phyloP scores from a whole-genome alignment of 805 yeast species.

The Schwanniomyces vanrijiae region DNA sequence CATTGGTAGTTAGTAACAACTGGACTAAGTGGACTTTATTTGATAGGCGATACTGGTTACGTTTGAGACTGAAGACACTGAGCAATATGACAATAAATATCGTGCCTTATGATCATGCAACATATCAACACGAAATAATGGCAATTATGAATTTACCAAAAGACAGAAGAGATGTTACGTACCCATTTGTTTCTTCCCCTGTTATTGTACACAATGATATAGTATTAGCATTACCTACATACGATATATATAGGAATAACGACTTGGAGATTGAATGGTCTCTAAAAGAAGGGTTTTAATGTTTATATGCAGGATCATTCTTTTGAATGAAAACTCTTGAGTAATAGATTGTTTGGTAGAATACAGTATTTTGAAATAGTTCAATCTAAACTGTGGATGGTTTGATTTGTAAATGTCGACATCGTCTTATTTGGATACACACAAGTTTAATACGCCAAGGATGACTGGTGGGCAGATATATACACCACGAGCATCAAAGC shows the following conservation, averaged over 20 bases:
- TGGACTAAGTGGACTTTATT: conserved; percentile 35
- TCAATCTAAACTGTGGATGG: conserved; percentile 2
- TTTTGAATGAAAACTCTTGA: background rate
- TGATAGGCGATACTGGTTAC: conserved; percentile 43
- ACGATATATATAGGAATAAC: conserved; percentile 4
- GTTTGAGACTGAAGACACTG: conserved; percentile 8
- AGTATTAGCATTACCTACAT: conserved; percentile 14
- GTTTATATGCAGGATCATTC: background rate
- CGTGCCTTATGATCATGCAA: conserved; percentile 14
- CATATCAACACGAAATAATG: background rate
- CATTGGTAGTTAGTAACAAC: background rate
- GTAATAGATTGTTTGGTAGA: background rate
- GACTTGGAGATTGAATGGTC: conserved; percentile 15
- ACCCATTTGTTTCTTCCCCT: conserved; percentile 6
- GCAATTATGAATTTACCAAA: background rate
- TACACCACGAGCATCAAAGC: conserved; percentile 21
- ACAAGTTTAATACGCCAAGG: conserved; percentile 8
- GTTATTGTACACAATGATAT: conserved; percentile 3
- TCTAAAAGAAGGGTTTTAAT: conserved; percentile 1
- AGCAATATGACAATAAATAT: conserved; percentile 4
- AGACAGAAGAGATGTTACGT: background rate
- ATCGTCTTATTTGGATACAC: conserved; percentile 7
- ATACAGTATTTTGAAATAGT: background rate
- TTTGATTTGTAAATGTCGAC: conserved; percentile 10
- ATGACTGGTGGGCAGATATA: conserved; percentile 7